phyloP scores from a whole-genome alignment of 2,329 filamentous ascomycete genomes.

The Coleophoma eucalyptorum region DNA sequence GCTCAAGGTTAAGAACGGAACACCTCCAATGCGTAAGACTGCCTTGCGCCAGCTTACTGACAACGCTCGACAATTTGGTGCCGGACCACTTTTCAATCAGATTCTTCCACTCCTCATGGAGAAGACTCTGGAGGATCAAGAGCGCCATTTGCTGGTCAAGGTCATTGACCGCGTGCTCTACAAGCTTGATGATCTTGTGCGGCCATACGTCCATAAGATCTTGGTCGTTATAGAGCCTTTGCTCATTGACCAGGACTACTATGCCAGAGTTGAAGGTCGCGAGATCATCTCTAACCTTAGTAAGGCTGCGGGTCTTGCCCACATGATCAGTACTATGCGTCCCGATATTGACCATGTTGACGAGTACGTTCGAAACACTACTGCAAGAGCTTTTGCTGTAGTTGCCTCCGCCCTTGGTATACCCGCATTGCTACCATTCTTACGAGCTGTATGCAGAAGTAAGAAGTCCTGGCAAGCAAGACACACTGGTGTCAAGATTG shows the following conservation, averaged over 20 bases:
- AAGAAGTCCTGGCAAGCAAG: conserved; percentile 99
- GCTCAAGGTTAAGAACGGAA: conserved; percentile 98
- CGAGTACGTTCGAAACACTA: conserved; percentile 97
- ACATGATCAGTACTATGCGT: conserved; percentile 99
- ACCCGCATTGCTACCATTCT: conserved; percentile 88
- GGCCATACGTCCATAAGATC: conserved; percentile 97
- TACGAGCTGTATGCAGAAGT: conserved; percentile 91
- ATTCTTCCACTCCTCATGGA: conserved; percentile 97
- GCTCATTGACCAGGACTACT: conserved; percentile 98
- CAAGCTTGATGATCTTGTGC: conserved; percentile 94
- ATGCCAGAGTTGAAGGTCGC: conserved; percentile 93
- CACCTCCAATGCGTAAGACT: conserved; percentile 97
- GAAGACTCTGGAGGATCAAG: conserved; percentile 94
- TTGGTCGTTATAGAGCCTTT: conserved; percentile 98
- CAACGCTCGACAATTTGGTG: conserved; percentile 93
- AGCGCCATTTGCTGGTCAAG: conserved; percentile 96
- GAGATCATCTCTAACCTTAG: conserved; percentile 98
- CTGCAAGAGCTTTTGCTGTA: conserved; percentile 92
- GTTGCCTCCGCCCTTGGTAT: conserved; percentile 96
- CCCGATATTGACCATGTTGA: conserved; percentile 98
- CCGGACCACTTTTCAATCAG: conserved; percentile 92
- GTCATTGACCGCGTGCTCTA: conserved; percentile 98
- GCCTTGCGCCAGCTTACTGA: conserved; percentile 95
- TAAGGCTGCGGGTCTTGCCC: conserved; percentile 93
- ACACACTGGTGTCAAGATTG: conserved; percentile 98